Percentiles rank a stretch among this genome's conserved stretches.
These are phyloP conservation scores for Cordia subcordata DNA, from an alignment of 257 asterid species.

Conservation along the genomic window DNA sequence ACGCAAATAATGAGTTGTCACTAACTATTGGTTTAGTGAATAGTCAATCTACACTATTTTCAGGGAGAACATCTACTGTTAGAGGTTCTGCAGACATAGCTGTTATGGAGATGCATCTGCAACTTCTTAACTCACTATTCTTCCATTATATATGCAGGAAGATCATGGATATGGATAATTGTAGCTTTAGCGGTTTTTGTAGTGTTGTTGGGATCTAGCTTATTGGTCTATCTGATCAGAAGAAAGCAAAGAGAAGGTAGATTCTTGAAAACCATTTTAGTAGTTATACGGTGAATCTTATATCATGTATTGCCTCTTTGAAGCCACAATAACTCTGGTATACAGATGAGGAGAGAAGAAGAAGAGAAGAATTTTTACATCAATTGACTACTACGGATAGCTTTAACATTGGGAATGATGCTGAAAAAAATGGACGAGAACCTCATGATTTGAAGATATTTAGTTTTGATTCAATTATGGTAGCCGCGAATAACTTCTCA, in stretches of 20 bases:
- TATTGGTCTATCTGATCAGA: neutral
- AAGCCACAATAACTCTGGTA: slow-evolving; percentile 1
- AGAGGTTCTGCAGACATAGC: too few relatives aligned
- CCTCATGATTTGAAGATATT: neutral
- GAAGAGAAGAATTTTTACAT: slow-evolving; percentile 20
- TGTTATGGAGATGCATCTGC: neutral
- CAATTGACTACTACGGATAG: slow-evolving; percentile 18
- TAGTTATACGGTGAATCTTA: too few relatives aligned
- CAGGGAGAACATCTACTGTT: too few relatives aligned
- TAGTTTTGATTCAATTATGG: slow-evolving; percentile 27
- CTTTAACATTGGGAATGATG: slow-evolving; percentile 12
- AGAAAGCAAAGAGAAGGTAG: neutral
- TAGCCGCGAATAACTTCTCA: slow-evolving; percentile 53
- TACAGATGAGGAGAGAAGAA: slow-evolving; percentile 3
- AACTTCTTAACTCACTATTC: neutral
- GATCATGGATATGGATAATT: neutral
- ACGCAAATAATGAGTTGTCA: too few relatives aligned
- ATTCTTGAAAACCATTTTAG: too few relatives aligned
- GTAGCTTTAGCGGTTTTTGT: neutral
- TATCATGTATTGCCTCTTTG: neutral
- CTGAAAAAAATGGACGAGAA: slow-evolving; percentile 23
- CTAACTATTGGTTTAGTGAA: too few relatives aligned
- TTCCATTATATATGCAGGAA: neutral
- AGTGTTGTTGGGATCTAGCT: neutral
- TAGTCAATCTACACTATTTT: too few relatives aligned